phyloP scores from a whole-genome alignment of 2,329 filamentous ascomycete genomes.

The Daldinia eschscholtzii region DNA sequence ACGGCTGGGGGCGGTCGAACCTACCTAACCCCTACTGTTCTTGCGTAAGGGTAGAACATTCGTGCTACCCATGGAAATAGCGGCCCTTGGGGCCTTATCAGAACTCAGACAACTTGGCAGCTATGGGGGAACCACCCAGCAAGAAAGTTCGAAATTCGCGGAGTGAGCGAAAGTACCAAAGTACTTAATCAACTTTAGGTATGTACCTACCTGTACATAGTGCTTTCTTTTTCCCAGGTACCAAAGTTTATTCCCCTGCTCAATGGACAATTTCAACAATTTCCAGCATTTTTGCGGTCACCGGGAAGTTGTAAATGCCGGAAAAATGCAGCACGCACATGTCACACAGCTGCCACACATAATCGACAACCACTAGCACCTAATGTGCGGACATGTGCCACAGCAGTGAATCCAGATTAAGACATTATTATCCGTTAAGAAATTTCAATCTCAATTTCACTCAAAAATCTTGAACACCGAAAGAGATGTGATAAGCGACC shows the following conservation, averaged over 20 bases:
- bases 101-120: conserved; percentile 12
- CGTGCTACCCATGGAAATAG: conserved; percentile 32
- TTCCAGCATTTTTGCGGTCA: conserved; percentile 14
- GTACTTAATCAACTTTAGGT: conserved; percentile 5
- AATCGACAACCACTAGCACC: conserved; percentile 4
- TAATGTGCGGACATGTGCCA: conserved; percentile 35
- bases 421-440: conserved; percentile 18
- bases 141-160: background rate
- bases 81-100: conserved; percentile 23
- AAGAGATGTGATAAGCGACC: conserved; percentile 15
- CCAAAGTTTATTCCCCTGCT: background rate
- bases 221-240: too few relatives aligned
- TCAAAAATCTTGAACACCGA: conserved; percentile 24
- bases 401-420: conserved; percentile 19
- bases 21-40: conserved; percentile 14
- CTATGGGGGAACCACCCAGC: conserved; percentile 28
- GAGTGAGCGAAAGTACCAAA: conserved; percentile 12
- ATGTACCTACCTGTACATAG: background rate
- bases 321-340: conserved; percentile 37
- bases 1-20: conserved; percentile 22
- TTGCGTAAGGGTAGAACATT: conserved; percentile 25
- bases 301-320: conserved; percentile 34
- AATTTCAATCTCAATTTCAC: conserved; percentile 19
- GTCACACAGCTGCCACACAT: conserved; percentile 18
- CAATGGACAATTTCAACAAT: background rate